Evolutionary conservation across 345 rosid species (phyloP).

Genomic region (Eucalyptus virginea): DNA sequence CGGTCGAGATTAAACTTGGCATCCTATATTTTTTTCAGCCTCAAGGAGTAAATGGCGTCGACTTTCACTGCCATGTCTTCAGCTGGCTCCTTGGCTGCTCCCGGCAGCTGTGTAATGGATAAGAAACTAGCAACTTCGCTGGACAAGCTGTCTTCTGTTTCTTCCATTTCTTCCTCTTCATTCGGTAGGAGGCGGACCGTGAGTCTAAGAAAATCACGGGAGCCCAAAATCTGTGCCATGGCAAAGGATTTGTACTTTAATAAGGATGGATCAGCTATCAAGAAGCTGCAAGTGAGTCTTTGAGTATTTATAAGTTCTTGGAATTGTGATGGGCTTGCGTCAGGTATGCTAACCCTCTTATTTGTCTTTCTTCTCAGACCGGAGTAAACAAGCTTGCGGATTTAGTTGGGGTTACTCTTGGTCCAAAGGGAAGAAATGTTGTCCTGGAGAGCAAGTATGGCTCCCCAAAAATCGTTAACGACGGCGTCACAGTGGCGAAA

Average conservation of each 20-base stretch:
- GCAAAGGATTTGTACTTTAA: conserved; percentile 96
- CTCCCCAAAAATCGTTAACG: conserved; percentile 93
- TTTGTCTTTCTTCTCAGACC: conserved; percentile 23
- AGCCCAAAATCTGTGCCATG: conserved; percentile 49
- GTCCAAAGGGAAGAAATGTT: conserved; percentile 94
- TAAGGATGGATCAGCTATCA: conserved; percentile 87
- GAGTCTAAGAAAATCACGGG: conserved; percentile 27
- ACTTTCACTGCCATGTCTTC: conserved; percentile 69
- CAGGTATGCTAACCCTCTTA: not conserved
- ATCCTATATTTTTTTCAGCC: not conserved
- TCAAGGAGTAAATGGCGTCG: conserved; percentile 46
- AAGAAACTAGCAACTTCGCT: conserved; percentile 44
- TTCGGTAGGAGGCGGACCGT: conserved; percentile 43
- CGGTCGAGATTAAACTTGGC: not conserved
- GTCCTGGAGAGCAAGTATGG: conserved; percentile 99
- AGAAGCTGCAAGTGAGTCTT: conserved; percentile 70
- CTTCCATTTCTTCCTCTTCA: conserved; percentile 50
- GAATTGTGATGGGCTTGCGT: not conserved
- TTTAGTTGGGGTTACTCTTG: conserved; percentile 94
- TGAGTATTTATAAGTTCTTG: not conserved
- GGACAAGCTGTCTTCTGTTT: conserved; percentile 53
- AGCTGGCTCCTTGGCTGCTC: conserved; percentile 52
- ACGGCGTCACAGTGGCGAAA: conserved; percentile 95
- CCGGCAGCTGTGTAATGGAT: conserved; percentile 37
- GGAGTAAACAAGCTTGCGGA: conserved; percentile 99